phyloP scores from a whole-genome alignment of 2,329 filamentous ascomycete species.

The Curvularia eragrostidis region DNA sequence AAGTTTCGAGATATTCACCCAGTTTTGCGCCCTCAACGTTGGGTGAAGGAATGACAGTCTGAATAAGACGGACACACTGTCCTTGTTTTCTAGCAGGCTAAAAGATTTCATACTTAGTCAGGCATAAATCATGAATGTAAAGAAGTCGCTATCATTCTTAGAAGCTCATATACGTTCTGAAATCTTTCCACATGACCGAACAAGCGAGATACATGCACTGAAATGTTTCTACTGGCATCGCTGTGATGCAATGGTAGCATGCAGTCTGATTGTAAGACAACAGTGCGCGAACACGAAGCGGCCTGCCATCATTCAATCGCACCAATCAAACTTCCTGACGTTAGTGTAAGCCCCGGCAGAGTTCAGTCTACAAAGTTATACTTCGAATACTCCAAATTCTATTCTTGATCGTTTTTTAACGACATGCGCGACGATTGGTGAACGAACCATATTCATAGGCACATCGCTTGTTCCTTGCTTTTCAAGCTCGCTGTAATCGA shows the following conservation, averaged over 20 bases:
- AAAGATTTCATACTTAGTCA: background rate
- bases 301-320: background rate
- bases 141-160: background rate
- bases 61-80: background rate
- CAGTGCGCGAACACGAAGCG: background rate
- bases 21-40: background rate
- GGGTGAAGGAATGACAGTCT: no score
- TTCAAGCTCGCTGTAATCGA: background rate
- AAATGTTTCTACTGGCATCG: background rate
- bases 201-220: background rate
- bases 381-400: background rate
- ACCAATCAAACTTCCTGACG: background rate
- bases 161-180: background rate
- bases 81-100: background rate
- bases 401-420: background rate
- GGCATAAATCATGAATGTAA: background rate
- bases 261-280: background rate
- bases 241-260: background rate
- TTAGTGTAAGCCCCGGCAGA: background rate
- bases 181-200: background rate
- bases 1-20: background rate
- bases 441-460: background rate
- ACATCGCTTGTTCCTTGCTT: background rate
- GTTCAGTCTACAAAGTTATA: background rate
- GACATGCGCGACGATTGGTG: background rate